phyloP scores from a whole-genome alignment of 305 asterid species.

The Fraxinus platypoda region DNA sequence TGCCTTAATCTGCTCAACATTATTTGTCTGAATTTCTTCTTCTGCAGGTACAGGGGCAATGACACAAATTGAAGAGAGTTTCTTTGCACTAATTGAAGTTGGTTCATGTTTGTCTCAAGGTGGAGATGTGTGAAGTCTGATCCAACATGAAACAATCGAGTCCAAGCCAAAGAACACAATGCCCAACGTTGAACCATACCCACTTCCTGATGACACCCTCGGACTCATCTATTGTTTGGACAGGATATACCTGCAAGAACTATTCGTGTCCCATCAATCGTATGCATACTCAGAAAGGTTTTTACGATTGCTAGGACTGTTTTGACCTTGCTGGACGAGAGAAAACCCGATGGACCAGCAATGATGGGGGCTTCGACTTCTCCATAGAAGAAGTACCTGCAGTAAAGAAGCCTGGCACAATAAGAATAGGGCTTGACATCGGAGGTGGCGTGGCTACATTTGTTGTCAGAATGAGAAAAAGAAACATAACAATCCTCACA shows the following conservation, averaged over 20 bases:
- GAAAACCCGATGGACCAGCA: constrained; percentile 41
- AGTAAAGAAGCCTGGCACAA: constrained; percentile 38
- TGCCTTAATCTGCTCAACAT: no score
- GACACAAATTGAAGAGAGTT: no score
- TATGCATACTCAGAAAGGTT: constrained; percentile 38
- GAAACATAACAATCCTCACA: constrained; percentile 56
- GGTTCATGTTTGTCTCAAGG: no score
- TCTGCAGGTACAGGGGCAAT: no score
- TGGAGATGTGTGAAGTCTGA: no score
- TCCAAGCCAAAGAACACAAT: no score
- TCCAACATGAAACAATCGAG: no score
- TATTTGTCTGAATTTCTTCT: no score
- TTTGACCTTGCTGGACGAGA: constrained; percentile 59
- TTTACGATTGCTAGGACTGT: constrained; percentile 67
- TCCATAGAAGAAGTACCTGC: constrained; percentile 60
- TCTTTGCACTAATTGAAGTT: no score
- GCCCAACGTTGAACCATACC: background rate
- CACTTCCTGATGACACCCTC: constrained; percentile 66
- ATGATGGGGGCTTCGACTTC: constrained; percentile 42
- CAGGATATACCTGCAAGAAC: constrained; percentile 58
- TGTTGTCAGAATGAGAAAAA: constrained; percentile 66
- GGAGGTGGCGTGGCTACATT: constrained; percentile 75
- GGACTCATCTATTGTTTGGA: constrained; percentile 64
- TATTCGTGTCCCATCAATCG: constrained; percentile 51
- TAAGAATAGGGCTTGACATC: constrained; percentile 65